Percentiles rank a stretch among this genome's conserved stretches.
Conservation (phyloP, 495 filamentous ascomycete genomes). For the Pseudomonodictys pantanalensis region DNA sequence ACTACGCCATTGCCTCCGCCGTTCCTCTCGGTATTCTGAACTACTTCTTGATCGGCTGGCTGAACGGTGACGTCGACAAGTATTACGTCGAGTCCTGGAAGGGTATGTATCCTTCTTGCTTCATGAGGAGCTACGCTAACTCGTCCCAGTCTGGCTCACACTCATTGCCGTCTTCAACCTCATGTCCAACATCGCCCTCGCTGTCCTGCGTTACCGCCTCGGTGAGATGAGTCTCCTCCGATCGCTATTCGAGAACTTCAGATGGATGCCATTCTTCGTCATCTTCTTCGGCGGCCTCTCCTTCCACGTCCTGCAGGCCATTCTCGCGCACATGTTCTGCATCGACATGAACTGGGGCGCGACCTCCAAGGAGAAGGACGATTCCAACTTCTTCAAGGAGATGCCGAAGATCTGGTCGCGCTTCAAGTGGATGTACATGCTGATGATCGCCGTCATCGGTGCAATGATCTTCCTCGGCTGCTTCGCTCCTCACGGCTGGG, state of each 20-base stretch:
- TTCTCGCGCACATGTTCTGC: slow-evolving; percentile 51
- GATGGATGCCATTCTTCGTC: slow-evolving; percentile 48
- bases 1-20: slow-evolving; percentile 79
- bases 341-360: slow-evolving; percentile 52
- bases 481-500: slow-evolving; percentile 3
- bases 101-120: neutral
- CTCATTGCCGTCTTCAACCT: slow-evolving; percentile 51
- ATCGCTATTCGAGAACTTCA: slow-evolving; percentile 39
- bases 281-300: slow-evolving; percentile 52
- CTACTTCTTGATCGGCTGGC: slow-evolving; percentile 68
- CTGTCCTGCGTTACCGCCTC: slow-evolving; percentile 49
- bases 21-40: slow-evolving; percentile 70
- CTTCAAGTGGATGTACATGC: slow-evolving; percentile 56
- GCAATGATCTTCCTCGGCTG: slow-evolving; percentile 6
- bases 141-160: slow-evolving; percentile 35
- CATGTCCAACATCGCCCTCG: slow-evolving; percentile 49
- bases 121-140: neutral
- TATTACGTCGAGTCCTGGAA: slow-evolving; percentile 50
- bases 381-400: slow-evolving; percentile 77
- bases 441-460: neutral
- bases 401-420: slow-evolving; percentile 70
- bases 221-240: slow-evolving; percentile 41
- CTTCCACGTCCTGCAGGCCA: slow-evolving; percentile 48
- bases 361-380: slow-evolving; percentile 57
- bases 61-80: slow-evolving; percentile 48